Evolutionary conservation across 2,329 filamentous ascomycete genomes (phyloP), one percentile per base, ranked within the genome.

Genomic region (Pyricularia grisea): DNA sequence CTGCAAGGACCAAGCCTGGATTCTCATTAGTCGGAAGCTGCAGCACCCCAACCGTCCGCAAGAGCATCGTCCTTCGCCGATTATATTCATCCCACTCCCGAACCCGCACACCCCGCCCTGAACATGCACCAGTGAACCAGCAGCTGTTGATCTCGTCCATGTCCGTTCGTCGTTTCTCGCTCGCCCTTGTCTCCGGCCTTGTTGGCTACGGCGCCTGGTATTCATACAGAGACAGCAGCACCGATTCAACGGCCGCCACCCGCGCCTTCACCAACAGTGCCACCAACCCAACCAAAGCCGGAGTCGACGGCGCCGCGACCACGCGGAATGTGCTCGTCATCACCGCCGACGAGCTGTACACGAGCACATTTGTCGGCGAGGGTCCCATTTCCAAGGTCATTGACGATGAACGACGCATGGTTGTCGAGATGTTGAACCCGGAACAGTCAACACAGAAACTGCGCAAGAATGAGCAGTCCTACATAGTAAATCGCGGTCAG

Each of bases 351-450:
- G 90, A 96, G 78, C 87, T 99, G 67, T 94, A 94, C 76, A 95
- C 94, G 12, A 92, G 92, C 28, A 92, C 92, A 10, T 90, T 97
- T 71, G 88, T 93, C 23, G 92, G 92, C 70, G 92, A 97, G 75
- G 91, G 89, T 7, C 93, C 94, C 25, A 88, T 99, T 70, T 92
- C 91, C 65, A 99, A 99, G 81, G 87, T 92, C 74, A 93, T 91
- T 3, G 91, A 94, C 80, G 91, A 93, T 77, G 91, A 91, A 77
- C 93, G 93, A 33, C 88, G 90, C 72, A 92, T 91, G 76, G 90
- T 97, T 42, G 84, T 99, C 70, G 94, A 97, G 82, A 99, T 99
- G 94, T 84, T 99, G 79, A 96, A 92, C 12, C 92, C 94, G 0
- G 94, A 97, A 70, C 94, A 99, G 83, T 93, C 93, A 28, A 96